Evolutionary conservation across 805 yeast species (phyloP), one percentile per base, ranked within the genome.

Genomic region (Cephaloascus albidus): DNA sequence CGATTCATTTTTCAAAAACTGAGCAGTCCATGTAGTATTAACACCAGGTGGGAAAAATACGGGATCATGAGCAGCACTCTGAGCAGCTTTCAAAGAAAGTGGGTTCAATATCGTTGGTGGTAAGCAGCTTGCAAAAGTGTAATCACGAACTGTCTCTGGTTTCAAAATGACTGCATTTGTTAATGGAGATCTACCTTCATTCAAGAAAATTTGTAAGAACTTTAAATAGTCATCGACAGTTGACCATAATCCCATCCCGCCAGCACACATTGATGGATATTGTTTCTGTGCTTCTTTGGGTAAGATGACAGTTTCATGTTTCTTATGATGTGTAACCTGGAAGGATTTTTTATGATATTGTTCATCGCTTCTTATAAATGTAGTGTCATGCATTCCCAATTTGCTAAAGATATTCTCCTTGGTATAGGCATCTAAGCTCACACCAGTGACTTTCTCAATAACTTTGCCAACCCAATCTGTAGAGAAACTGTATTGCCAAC

Each of bases 161-260:
- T 48, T 39, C 36, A 68, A 48, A 16, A 67, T 54, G 28, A 42
- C 47, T 0, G 33, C 41, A 2, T 72, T 70, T 18, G 65, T 58
- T 30, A 50, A 54, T 1, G 66, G 64, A 15, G 58, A 49, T 3
- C 47, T 42, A 10, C 75, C 75, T 35, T 58, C 56, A 41, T 69
- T 68, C 34, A 70, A 51, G 45, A 69, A 54, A 10, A 60, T 50
- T 6, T 70, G 53, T 20, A 70, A 42, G 33, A 68, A 55, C 45
- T 55, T 58, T 37, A 62, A 53, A 43, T 60, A 69, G 42, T 70
- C 74, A 6, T 50, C 51, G 3, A 61, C 65, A 6, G 61, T 64
- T 1, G 68, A 59, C 37, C 57, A 66, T 33, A 60, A 44, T 3
- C 75, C 75, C 4, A 63, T 70, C 20, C 75, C 75, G 5, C 71